A percentile compares a stretch with the other conserved stretches of the same genome.
phyloP scores from a whole-genome alignment of 768 basidiomycete species.

The Suillus bovinus region DNA sequence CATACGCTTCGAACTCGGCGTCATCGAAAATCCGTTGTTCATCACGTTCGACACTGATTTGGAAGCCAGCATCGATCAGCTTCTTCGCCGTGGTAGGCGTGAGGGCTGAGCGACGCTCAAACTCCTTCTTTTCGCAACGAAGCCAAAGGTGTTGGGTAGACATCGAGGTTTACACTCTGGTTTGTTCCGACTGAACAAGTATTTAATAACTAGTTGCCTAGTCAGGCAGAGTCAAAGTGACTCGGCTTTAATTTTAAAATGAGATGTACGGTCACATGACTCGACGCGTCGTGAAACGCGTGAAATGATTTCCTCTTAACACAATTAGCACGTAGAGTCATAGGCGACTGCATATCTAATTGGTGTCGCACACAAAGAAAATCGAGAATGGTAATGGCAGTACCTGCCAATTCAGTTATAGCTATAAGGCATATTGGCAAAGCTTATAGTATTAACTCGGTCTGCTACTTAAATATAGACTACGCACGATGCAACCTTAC shows the following conservation, averaged over 20 bases:
- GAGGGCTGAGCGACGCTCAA: conserved; percentile 90
- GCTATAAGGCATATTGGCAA: neutral
- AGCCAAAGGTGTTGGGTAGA: conserved; percentile 75
- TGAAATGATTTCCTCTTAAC: too few relatives aligned
- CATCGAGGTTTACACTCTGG: conserved; percentile 30
- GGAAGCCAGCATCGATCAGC: conserved; percentile 87
- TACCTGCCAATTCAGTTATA: neutral
- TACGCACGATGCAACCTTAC: neutral
- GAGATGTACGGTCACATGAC: neutral
- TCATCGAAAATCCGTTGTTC: conserved; percentile 94
- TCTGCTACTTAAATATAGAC: neutral
- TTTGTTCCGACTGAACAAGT: neutral
- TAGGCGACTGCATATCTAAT: neutral
- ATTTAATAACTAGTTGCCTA: neutral
- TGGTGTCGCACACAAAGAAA: neutral
- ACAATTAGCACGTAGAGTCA: too few relatives aligned
- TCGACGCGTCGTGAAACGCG: neutral
- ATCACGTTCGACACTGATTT: conserved; percentile 90
- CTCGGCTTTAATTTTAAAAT: neutral
- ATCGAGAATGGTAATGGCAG: neutral
- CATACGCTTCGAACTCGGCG: conserved; percentile 89
- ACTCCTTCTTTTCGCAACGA: conserved; percentile 95
- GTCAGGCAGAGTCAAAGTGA: neutral
- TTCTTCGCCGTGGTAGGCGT: conserved; percentile 89
- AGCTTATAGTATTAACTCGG: neutral